These are phyloP conservation scores for Tuber borchii DNA, from an alignment of 495 filamentous ascomycete genomes.

Conservation along the genomic window DNA sequence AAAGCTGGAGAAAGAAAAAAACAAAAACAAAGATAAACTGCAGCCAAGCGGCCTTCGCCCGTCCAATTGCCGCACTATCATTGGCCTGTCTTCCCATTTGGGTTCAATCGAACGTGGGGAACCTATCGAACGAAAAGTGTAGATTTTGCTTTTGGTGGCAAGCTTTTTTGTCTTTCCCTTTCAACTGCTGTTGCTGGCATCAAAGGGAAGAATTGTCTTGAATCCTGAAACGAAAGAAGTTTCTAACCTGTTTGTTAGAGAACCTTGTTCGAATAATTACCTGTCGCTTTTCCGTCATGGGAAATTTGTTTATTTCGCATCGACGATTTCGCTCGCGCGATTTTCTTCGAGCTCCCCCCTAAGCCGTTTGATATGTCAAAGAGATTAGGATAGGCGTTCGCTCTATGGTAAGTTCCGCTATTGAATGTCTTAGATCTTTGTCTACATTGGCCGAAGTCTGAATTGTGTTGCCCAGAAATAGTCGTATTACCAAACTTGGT, in stretches of 20 bases:
- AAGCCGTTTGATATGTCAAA: conserved; percentile 3
- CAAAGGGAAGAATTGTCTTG: neutral
- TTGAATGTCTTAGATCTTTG: conserved; percentile 20
- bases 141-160: neutral
- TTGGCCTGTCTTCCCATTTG: neutral
- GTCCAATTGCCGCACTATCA: neutral
- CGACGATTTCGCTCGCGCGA: conserved; percentile 2
- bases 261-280: neutral
- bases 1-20: neutral
- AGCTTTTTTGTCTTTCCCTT: neutral
- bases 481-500: conserved; percentile 28
- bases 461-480: conserved; percentile 4
- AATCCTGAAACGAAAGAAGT: conserved; percentile 5
- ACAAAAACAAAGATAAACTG: neutral
- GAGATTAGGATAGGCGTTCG: neutral
- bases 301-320: conserved; percentile 4
- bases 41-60: neutral
- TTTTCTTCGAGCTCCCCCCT: neutral
- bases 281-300: conserved; percentile 1
- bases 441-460: conserved; percentile 11
- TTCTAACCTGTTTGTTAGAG: conserved; percentile 1
- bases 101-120: neutral
- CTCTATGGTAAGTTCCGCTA: conserved; percentile 12
- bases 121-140: neutral
- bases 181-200: neutral